Evolutionary conservation across 2,329 filamentous ascomycete genomes (phyloP), one percentile per base, ranked within the genome.

Genomic region (Paracorniculantispora psalliotae): DNA sequence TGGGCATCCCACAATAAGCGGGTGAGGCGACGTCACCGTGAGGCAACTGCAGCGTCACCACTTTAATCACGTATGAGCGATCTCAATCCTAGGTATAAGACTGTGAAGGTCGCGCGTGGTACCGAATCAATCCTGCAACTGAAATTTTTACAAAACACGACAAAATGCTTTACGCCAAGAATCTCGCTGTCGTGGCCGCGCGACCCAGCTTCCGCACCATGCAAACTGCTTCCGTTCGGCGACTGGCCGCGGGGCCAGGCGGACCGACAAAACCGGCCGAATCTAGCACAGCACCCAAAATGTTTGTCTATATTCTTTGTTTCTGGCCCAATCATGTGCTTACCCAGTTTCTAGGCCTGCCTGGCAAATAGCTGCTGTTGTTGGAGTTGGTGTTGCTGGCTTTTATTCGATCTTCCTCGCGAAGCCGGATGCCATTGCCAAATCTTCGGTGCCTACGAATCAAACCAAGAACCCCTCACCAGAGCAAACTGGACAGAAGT

Each of bases 321-420:
- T 35, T 25, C 4, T 8, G 3, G 2, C 19, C 17, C 1, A 17
- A 25, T 23, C 13, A 3, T 19, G 3, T 23, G 12, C 51, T 54
- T 23, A 54, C 26, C 23, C 6, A 5, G 26, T 6, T 1, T 10
- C 1, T n/a, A 56, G 53, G 23, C 53, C 53, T 1, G 53, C 43
- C n/a, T 56, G 53, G 53, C 53, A 48, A 39, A 56, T 56, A 56
- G 53, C 19, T 4, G 53, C 43, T 5, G 25, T 47, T 17, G 53
- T 9, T 13, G 53, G 53, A 10, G 43, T 56, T 25, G 53, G 12
- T 9, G 53, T 56, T 3, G 53, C 53, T 5, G 53, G 15, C 5
- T 6, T 56, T 2, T 56, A 56, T 15, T 41, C 53, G 15, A 26
- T 56, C 15, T 56, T 56, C 30, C 25, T 56, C 5, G 53, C 53